Conservation (phyloP, 345 rosid species). For the Mallotus nudiflorus region DNA sequence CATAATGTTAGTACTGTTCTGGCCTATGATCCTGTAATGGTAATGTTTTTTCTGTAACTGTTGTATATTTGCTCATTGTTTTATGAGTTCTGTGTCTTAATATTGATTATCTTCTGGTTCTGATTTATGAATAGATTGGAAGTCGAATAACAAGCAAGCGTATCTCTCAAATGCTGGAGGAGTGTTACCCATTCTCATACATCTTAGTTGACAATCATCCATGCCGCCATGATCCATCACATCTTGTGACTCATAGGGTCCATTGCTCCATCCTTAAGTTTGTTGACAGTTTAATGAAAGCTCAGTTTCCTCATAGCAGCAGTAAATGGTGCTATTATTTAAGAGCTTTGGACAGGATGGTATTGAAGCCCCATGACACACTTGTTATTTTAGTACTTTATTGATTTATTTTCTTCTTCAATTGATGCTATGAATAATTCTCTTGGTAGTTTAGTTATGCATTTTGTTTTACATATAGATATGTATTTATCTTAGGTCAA, state of each 20-base stretch:
- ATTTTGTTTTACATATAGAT: background rate
- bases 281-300: slow-evolving; percentile 53
- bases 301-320: slow-evolving; percentile 42
- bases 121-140: slow-evolving; percentile 68
- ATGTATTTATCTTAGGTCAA: slow-evolving; percentile 6
- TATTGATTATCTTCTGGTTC: slow-evolving; percentile 22
- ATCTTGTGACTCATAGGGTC: slow-evolving; percentile 84
- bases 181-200: slow-evolving; percentile 61
- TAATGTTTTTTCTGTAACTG: background rate
- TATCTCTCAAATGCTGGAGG: slow-evolving; percentile 75
- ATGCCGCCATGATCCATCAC: slow-evolving; percentile 89
- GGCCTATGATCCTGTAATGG: background rate
- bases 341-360: slow-evolving; percentile 57
- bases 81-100: slow-evolving; percentile 4
- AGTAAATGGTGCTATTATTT: slow-evolving; percentile 48
- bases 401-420: background rate
- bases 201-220: slow-evolving; percentile 83
- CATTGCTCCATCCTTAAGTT: slow-evolving; percentile 67
- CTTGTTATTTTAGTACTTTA: slow-evolving; percentile 9
- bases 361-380: slow-evolving; percentile 35
- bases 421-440: background rate
- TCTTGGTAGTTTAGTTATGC: background rate
- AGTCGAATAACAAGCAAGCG: slow-evolving; percentile 88
- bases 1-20: background rate
- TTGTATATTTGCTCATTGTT: slow-evolving; percentile 10